Conservation (phyloP, 345 rosid species). For the Gossypium stocksii region DNA sequence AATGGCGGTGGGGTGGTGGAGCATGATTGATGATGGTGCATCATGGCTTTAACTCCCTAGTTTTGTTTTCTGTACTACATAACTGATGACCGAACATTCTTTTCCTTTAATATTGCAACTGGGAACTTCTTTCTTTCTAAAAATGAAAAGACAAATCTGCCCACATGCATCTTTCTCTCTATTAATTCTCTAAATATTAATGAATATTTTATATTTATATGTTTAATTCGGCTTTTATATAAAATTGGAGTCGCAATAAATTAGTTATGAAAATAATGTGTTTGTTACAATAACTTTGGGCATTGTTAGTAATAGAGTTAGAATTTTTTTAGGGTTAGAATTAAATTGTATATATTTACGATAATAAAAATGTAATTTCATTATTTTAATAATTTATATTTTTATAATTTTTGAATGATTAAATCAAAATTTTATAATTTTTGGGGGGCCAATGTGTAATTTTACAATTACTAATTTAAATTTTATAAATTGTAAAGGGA, state of each 20-base stretch:
- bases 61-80: not conserved
- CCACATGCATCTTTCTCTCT: not conserved
- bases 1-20: not conserved
- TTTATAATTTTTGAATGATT: too few relatives aligned
- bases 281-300: too few relatives aligned
- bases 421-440: too few relatives aligned
- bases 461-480: too few relatives aligned
- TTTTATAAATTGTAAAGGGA: too few relatives aligned
- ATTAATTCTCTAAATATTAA: not conserved
- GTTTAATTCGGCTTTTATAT: not conserved
- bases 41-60: not conserved
- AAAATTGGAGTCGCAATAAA: too few relatives aligned
- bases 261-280: too few relatives aligned
- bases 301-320: fast-evolving
- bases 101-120: not conserved
- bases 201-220: not conserved
- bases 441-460: fast-evolving
- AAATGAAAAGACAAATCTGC: conserved; percentile 8
- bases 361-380: too few relatives aligned
- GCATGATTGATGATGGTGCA: conserved; percentile 8
- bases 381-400: too few relatives aligned
- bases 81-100: not conserved
- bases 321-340: too few relatives aligned
- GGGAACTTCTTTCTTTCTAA: not conserved
- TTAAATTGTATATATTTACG: too few relatives aligned